Evolutionary conservation across 1,139 yeast genomes (phyloP).

Genomic region (Candida pseudoviswanathii): DNA sequence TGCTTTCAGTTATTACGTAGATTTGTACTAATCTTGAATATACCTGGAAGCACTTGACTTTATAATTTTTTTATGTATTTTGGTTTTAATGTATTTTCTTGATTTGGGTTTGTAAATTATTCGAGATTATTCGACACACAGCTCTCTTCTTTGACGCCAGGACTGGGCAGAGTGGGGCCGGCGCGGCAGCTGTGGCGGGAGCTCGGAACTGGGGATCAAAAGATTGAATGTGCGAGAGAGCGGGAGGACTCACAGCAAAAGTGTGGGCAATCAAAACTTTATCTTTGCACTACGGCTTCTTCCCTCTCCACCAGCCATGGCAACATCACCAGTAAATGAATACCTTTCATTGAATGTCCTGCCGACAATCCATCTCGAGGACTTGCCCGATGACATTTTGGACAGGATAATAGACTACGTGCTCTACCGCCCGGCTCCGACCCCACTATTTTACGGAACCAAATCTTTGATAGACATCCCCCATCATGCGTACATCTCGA

Average conservation of each 20-base stretch:
- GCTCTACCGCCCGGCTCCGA: slow-evolving; percentile 15
- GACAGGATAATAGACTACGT: slow-evolving; percentile 19
- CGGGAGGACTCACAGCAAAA: neutral
- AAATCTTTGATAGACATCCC: slow-evolving; percentile 11
- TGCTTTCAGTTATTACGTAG: slow-evolving; percentile 3
- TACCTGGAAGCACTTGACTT: neutral
- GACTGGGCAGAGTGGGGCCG: no score
- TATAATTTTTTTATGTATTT: neutral
- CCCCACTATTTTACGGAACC: neutral
- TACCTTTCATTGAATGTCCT: neutral
- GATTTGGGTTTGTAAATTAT: neutral
- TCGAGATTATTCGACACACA: neutral
- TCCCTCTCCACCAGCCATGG: neutral
- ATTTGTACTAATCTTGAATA: neutral
- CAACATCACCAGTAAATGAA: slow-evolving; percentile 2
- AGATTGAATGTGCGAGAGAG: no score
- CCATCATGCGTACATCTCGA: slow-evolving; percentile 16
- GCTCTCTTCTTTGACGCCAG: no score
- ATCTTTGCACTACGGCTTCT: neutral
- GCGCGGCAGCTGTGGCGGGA: neutral
- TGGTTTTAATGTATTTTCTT: neutral
- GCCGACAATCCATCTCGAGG: slow-evolving; percentile 11
- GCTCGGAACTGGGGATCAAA: neutral
- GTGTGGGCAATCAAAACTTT: neutral
- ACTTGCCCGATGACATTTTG: slow-evolving; percentile 24